Evolutionary conservation across 345 rosid genomes (phyloP), one percentile per base, ranked within the genome.

Genomic region (Cardamine chenopodiifolia): DNA sequence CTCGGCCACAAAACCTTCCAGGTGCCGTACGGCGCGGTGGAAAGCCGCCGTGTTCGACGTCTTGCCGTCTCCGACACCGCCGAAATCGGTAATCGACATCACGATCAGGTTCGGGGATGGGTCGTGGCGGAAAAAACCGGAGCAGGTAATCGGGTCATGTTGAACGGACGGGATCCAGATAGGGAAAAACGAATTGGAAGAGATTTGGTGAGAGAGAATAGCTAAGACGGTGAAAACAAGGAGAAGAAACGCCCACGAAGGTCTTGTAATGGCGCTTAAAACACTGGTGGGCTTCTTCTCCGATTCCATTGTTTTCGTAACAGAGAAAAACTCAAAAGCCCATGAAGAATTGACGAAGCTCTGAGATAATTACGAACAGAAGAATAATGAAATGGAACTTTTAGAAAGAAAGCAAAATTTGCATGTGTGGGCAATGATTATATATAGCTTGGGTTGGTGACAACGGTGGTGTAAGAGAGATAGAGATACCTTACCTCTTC

Each of bases 11-110:
- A 86, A 84, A 56, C 82, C 75, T 29, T 72, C 79, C 82, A 96
- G 74, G 80, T 86, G 77, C 8, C 54, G 55, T 1, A 92, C 78
- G 55, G 99, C 98, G 61, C 64, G 81, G 79, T 88, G 81, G 71
- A 92, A 96, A 81, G 88, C 76, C 26, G 71, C 90, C 12, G 99
- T 92, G 61, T 96, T 92, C 6, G 87, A 89, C 39, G 90, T 87
- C 48, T 63, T 70, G 0, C 98, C 98, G 23, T 96, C 98, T 7
- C 97, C 97, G 8, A 92, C 88, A 2, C 98, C 99, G 2, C 99
- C 98, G 77, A 92, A 96, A 20, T 92, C 93, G 37, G 60, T 67
- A 13, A 96, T 72, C 64, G 97, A 92, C 91, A 85, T 81, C n/a
- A 83, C 91, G 50, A 81, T 76, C 78, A 79, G 82, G 9, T 93